Evolutionary conservation across 2,329 filamentous ascomycete genomes (phyloP).

Genomic region (Diaporthe citrichinensis): DNA sequence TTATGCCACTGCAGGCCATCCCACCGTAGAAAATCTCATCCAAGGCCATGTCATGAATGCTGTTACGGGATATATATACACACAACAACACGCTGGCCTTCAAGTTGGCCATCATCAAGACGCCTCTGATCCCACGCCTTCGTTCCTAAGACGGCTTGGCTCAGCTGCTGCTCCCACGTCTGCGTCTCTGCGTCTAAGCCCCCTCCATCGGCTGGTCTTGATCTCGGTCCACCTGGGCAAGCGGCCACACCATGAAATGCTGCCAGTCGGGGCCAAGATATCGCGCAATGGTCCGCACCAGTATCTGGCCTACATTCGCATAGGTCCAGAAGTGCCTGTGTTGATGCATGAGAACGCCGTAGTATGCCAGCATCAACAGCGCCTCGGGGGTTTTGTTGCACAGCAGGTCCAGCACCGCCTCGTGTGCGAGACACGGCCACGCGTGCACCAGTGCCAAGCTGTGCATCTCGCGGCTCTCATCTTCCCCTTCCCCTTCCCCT

Average conservation of each 20-base stretch:
- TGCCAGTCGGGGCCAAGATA: conserved; percentile 31
- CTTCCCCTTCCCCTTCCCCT: no score
- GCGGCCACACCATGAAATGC: conserved; percentile 31
- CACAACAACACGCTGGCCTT: background rate
- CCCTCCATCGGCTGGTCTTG: background rate
- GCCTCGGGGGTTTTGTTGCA: conserved; percentile 27
- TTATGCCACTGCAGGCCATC: no score
- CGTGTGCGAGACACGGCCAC: conserved; percentile 26
- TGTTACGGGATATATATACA: background rate
- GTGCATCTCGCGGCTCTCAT: background rate
- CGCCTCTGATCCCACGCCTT: background rate
- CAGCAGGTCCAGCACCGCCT: conserved; percentile 24
- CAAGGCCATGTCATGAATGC: background rate
- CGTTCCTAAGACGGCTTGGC: background rate
- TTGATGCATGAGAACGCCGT: conserved; percentile 32
- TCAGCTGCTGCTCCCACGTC: background rate
- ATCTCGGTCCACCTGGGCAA: conserved; percentile 19
- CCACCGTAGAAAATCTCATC: background rate
- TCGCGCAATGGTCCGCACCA: conserved; percentile 28
- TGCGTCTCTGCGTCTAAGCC: background rate
- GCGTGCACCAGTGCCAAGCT: conserved; percentile 28
- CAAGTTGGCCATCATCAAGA: background rate
- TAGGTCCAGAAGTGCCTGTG: conserved; percentile 27
- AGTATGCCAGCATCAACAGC: conserved; percentile 36
- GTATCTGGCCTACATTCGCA: conserved; percentile 28